Conservation (phyloP, 331 rosid species). For the Malus hybrid region DNA sequence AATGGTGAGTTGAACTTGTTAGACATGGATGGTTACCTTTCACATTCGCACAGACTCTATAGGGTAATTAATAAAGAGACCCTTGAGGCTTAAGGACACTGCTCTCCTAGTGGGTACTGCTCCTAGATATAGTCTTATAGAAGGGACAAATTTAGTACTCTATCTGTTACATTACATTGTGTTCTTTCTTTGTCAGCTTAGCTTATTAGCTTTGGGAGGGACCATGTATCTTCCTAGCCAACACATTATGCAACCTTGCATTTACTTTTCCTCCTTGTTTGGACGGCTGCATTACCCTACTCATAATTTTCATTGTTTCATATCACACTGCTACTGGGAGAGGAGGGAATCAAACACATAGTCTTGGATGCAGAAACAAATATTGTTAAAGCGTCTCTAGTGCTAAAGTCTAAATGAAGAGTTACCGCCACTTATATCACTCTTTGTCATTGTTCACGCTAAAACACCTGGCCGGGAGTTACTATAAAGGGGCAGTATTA, state of each 20-base stretch:
- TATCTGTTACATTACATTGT: constrained; percentile 12
- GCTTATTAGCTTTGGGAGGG: background rate
- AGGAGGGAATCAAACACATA: too few species aligned
- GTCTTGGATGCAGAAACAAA: too few species aligned
- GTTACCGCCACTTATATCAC: background rate
- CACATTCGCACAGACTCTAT: background rate
- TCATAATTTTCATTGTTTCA: too few species aligned
- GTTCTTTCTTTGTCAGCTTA: background rate
- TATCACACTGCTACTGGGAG: too few species aligned
- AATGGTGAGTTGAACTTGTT: background rate
- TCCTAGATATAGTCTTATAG: constrained; percentile 13
- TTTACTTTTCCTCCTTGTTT: background rate
- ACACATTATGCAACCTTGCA: background rate
- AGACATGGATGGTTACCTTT: background rate
- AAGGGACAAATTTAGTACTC: constrained; percentile 62
- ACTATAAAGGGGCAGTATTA: too few species aligned
- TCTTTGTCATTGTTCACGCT: background rate
- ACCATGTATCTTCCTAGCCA: background rate
- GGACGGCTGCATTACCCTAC: background rate
- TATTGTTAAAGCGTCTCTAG: too few species aligned
- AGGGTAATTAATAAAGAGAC: background rate
- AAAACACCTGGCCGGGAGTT: too few species aligned
- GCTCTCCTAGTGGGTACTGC: background rate
- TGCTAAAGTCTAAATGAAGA: too few species aligned
- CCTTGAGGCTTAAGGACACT: background rate